A percentile compares a stretch with the other conserved stretches of the same genome.
These are phyloP conservation scores for Thalassiosira mediterranea DNA, from an alignment of 352 stramenopile genomes.

Conservation along the genomic window DNA sequence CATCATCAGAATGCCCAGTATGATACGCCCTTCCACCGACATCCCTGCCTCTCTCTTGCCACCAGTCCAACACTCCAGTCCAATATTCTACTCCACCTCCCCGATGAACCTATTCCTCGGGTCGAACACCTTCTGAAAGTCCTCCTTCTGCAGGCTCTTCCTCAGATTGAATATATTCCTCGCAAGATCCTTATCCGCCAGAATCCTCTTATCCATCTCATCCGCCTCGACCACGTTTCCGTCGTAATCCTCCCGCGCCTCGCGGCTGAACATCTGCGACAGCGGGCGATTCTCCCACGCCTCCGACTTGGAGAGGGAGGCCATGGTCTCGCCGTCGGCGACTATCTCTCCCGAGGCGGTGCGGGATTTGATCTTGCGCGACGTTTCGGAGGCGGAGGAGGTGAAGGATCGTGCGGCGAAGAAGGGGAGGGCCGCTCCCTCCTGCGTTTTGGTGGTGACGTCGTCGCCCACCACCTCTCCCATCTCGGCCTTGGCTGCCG, in stretches of 20 bases:
- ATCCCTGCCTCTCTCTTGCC: too few relatives aligned
- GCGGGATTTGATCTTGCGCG: constrained; percentile 37
- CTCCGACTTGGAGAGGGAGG: constrained; percentile 62
- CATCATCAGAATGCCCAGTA: too few relatives aligned
- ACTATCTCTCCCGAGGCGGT: constrained; percentile 39
- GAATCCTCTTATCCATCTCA: constrained; percentile 14
- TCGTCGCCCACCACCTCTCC: not conserved
- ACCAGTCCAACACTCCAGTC: too few relatives aligned
- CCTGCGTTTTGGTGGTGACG: constrained; percentile 3
- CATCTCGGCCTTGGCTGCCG: not conserved
- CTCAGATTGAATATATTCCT: constrained; percentile 68
- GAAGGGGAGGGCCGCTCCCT: constrained; percentile 8
- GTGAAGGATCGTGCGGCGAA: constrained; percentile 20
- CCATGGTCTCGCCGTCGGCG: constrained; percentile 70
- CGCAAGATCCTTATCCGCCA: constrained; percentile 68
- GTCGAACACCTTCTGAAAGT: constrained; percentile 82
- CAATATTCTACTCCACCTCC: constrained; percentile 59
- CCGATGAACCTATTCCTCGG: constrained; percentile 79
- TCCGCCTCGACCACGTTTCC: constrained; percentile 25
- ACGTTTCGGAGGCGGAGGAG: constrained; percentile 1
- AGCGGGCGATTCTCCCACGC: constrained; percentile 62
- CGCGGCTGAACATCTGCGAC: constrained; percentile 57
- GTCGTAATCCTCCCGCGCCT: constrained; percentile 21
- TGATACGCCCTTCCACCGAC: too few relatives aligned
- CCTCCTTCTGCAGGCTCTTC: constrained; percentile 57